These are phyloP conservation scores for Kitagawia praeruptora DNA, from an alignment of 129 eudicot species.

Conservation along the genomic window DNA sequence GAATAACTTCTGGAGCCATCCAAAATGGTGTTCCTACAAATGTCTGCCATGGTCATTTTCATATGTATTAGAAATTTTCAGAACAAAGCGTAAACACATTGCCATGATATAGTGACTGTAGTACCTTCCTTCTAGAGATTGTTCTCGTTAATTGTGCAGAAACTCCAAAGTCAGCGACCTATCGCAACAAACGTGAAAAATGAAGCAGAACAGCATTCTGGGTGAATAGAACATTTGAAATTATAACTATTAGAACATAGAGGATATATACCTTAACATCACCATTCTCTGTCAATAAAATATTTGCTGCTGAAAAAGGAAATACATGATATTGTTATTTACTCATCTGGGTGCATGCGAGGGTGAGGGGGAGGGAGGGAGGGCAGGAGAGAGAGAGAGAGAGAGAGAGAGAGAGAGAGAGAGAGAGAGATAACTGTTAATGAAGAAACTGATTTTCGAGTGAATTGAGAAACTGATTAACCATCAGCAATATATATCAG, in stretches of 20 bases:
- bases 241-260: conserved; percentile 5
- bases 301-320: conserved; percentile 80
- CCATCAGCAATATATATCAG: neutral
- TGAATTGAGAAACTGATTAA: neutral
- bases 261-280: conserved; percentile 73
- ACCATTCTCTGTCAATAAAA: conserved; percentile 81
- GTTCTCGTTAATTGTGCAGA: conserved; percentile 89
- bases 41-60: conserved; percentile 42
- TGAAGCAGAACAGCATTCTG: neutral
- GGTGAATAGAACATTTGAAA: neutral
- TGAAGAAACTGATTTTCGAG: neutral
- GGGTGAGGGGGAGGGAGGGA: no score
- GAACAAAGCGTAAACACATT: neutral
- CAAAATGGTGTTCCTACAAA: conserved; percentile 98
- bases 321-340: conserved; percentile 20
- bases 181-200: neutral
- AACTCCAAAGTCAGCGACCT: conserved; percentile 97
- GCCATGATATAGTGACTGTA: neutral
- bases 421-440: neutral
- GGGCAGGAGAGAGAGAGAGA: no score
- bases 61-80: neutral
- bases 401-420: no score
- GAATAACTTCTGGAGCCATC: conserved; percentile 99
- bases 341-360: neutral
- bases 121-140: conserved; percentile 91